These are phyloP conservation scores for Acacia crassicarpa DNA, from an alignment of 306 rosid genomes.

Conservation along the genomic window DNA sequence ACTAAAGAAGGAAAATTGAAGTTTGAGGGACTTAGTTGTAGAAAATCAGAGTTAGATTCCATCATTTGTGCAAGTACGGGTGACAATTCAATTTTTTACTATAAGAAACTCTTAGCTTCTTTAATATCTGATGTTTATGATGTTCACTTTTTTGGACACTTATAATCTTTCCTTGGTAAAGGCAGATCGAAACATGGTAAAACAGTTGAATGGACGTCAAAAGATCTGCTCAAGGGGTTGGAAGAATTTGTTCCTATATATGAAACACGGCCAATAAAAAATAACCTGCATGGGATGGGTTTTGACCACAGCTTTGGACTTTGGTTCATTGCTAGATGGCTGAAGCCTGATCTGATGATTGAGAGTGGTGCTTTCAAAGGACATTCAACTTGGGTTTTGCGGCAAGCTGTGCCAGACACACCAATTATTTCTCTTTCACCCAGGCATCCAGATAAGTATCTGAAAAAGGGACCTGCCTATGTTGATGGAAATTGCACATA, in stretches of 20 bases:
- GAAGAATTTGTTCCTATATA: conserved; percentile 92
- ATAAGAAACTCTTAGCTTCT: conserved; percentile 25
- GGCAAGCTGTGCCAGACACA: conserved; percentile 90
- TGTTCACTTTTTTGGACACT: conserved; percentile 46
- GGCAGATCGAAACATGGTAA: conserved; percentile 99
- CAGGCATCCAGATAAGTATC: conserved; percentile 94
- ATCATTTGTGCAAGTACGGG: background rate
- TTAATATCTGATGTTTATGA: conserved; percentile 26
- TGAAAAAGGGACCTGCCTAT: conserved; percentile 94
- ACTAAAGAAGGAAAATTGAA: conserved; percentile 13
- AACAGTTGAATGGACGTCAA: conserved; percentile 90
- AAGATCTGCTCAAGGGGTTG: conserved; percentile 83
- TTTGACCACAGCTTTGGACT: conserved; percentile 99
- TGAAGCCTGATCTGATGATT: conserved; percentile 90
- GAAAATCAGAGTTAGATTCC: background rate
- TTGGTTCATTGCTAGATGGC: conserved; percentile 91
- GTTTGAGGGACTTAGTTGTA: conserved; percentile 3
- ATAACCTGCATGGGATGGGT: conserved; percentile 95
- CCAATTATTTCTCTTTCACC: conserved; percentile 83
- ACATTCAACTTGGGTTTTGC: conserved; percentile 96
- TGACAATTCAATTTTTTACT: background rate
- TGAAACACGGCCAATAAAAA: conserved; percentile 83
- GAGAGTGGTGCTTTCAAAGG: conserved; percentile 99
- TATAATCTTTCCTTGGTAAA: conserved; percentile 82
- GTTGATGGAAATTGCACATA: conserved; percentile 94